Percentiles rank a stretch among this genome's conserved stretches.
Conservation (phyloP, 2,329 filamentous ascomycete genomes). For the Neospermospora avenae region DNA sequence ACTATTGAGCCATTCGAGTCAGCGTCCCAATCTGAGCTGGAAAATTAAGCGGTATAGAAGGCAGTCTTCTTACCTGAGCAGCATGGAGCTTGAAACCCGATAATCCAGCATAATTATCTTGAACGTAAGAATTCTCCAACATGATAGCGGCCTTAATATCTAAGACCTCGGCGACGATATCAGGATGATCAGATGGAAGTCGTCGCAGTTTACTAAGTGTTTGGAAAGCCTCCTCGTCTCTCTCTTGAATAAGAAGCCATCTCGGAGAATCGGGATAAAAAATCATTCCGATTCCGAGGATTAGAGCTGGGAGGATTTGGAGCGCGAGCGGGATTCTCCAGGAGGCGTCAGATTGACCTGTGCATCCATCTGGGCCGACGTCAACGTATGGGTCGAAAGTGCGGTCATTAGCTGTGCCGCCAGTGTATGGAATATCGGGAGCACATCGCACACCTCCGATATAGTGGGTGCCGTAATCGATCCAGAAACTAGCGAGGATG, state of each 20-base stretch:
- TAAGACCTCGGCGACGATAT: slow-evolving; percentile 52
- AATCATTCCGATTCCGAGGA: slow-evolving; percentile 53
- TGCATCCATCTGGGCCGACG: slow-evolving; percentile 24
- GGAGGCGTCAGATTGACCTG: slow-evolving; percentile 41
- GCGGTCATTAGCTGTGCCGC: slow-evolving; percentile 13
- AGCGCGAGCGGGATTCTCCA: slow-evolving; percentile 56
- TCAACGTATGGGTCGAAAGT: slow-evolving; percentile 24
- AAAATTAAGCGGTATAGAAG: too few relatives aligned
- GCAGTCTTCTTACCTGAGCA: neutral
- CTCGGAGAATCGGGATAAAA: slow-evolving; percentile 58
- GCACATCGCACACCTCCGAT: slow-evolving; percentile 27
- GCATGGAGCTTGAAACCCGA: slow-evolving; percentile 18
- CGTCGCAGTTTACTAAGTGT: slow-evolving; percentile 50
- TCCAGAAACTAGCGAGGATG: slow-evolving; percentile 33
- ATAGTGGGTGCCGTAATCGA: slow-evolving; percentile 32
- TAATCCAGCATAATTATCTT: slow-evolving; percentile 45
- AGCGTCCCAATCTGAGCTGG: too few relatives aligned
- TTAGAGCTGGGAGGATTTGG: slow-evolving; percentile 51
- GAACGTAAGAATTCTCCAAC: slow-evolving; percentile 52
- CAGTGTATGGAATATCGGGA: slow-evolving; percentile 24
- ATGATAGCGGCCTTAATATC: slow-evolving; percentile 57
- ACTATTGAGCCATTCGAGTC: too few relatives aligned
- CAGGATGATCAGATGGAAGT: slow-evolving; percentile 44
- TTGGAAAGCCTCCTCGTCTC: slow-evolving; percentile 49
- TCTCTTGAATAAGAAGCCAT: slow-evolving; percentile 54